Percentiles rank a stretch among this genome's conserved stretches.
Evolutionary conservation across 2,329 filamentous ascomycete species (phyloP).

Genomic region (Orbilia blumenaviensis): DNA sequence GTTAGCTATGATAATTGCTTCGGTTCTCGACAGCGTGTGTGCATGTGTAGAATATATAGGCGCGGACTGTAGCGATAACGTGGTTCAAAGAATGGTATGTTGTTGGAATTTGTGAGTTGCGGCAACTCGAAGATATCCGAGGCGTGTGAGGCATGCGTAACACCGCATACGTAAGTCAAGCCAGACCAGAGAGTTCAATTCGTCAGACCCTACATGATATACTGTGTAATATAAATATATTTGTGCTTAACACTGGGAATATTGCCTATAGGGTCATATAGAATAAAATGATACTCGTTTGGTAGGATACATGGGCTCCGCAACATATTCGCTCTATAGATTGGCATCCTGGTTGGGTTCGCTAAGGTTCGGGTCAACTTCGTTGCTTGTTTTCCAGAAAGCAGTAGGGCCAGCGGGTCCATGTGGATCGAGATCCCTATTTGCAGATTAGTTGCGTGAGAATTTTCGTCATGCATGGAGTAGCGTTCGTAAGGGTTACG

Average conservation of each 20-base stretch:
- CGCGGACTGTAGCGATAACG: background rate
- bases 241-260: too few relatives aligned
- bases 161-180: background rate
- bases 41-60: background rate
- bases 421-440: constrained; percentile 71
- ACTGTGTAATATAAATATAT: too few relatives aligned
- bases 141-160: background rate
- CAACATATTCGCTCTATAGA: constrained; percentile 45
- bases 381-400: constrained; percentile 77
- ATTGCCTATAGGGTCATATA: too few relatives aligned
- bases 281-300: background rate
- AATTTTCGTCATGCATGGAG: background rate
- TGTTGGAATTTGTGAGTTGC: constrained; percentile 9
- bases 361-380: constrained; percentile 14
- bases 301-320: too few relatives aligned
- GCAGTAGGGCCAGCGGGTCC: constrained; percentile 78
- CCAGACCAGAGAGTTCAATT: background rate
- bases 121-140: background rate
- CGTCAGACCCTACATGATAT: too few relatives aligned
- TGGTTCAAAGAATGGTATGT: background rate
- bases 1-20: too few relatives aligned
- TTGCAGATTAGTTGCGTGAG: background rate
- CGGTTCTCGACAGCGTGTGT: too few relatives aligned
- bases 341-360: background rate
- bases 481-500: too few relatives aligned